Base-by-base conservation (phyloP, 164 flowering plant genomes). In the Dillenia suffruticosa region DNA sequence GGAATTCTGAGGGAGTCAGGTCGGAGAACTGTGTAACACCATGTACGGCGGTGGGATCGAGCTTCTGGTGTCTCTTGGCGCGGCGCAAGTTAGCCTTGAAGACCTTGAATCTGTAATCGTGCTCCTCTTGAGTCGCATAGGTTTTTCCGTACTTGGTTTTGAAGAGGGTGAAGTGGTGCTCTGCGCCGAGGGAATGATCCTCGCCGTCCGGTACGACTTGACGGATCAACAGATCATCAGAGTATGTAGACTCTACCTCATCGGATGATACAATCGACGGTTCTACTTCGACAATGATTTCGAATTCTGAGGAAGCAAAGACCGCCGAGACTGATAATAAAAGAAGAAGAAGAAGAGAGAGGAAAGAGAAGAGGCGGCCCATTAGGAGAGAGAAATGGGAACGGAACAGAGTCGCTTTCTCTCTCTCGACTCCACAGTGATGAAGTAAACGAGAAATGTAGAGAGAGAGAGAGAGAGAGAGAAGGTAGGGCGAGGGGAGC, bases 1-100 rank as follows among this genome's bases (percentile, higher is more conserved):
- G 74, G 62, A 93, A 93, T 81, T 93, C 98, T 17, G 49, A 52
- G 12, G 96, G 88, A 8, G 97, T 93, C 46, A 93, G 64, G 59
- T 93, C 98, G 62, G 96, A 85, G 77, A 90, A 93, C 80, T 86
- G 78, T 9, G 94, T 93, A 62, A 93, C 80, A 43, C 98, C 98
- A 62, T 93, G 98, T 5, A 63, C 80, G n/a, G 98, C 98, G 15
- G 84, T 44, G 10, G 96, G 96, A 59, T 94, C 99, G 1, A 89
- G 81, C 62, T 57, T 62, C 87, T 91, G 97, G 72, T 86, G 85
- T 1, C 80, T 71, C 65, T 68, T 72, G 0, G 99, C 94, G 12
- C 89, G 85, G 66, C 82, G 84, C 54, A 95, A 71, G 63, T 95
- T 92, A 14, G 85, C 72, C 80, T 81, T 84, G 71, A 92, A 95